These are phyloP conservation scores for Ophiostoma triangulosporum DNA, from an alignment of 2,329 filamentous ascomycete species.

Conservation along the genomic window DNA sequence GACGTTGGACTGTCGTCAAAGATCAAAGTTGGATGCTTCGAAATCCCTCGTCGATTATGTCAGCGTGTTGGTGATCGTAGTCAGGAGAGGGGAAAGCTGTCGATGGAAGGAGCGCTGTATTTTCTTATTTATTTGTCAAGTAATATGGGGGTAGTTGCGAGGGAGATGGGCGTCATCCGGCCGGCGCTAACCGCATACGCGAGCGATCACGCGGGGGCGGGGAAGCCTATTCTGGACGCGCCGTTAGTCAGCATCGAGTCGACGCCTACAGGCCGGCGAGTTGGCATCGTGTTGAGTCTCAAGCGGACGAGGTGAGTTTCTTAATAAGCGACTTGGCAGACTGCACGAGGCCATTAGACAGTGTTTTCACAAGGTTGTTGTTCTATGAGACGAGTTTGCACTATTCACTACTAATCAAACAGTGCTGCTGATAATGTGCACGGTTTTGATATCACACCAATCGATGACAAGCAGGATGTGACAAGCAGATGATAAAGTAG, in stretches of 20 bases:
- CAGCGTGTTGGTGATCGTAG: not conserved
- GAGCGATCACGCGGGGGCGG: not conserved
- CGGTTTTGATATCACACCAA: no score
- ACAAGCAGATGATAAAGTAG: no score
- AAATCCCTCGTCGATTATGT: not conserved
- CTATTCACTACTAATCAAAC: no score
- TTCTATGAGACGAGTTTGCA: no score
- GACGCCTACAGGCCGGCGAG: not conserved
- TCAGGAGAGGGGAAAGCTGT: not conserved
- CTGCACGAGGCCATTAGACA: no score
- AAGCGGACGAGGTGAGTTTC: no score
- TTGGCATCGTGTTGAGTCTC: not conserved
- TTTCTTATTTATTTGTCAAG: not conserved
- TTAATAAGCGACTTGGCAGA: no score
- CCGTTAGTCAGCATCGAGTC: no score
- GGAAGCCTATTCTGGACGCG: not conserved
- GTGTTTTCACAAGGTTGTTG: no score
- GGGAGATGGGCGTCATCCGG: not conserved
- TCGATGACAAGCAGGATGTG: no score
- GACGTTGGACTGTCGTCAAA: not conserved
- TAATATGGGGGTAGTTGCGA: slow-evolving; percentile 2
- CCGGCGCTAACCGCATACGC: slow-evolving; percentile 1
- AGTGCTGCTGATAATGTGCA: no score
- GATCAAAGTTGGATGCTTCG: not conserved
- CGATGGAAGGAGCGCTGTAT: not conserved